Evolutionary conservation across 2,329 filamentous ascomycete genomes (phyloP), one percentile per base, ranked within the genome.

Genomic region (Ophiostoma ulmi): DNA sequence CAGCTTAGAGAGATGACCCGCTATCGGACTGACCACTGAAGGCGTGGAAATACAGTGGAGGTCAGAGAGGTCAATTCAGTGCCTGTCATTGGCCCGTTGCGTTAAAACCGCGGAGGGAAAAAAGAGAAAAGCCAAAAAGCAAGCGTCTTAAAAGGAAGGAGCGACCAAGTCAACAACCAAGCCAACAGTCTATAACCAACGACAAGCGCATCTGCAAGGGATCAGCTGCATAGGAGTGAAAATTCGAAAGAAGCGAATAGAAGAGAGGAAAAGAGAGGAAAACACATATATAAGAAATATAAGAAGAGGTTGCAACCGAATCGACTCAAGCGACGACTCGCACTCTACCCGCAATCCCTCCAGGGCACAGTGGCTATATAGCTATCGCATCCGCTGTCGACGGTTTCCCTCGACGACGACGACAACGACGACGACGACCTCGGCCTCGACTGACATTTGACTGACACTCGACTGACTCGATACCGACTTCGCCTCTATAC

Each of bases 41-140:
- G 26, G 22, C 55, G 36, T 63, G 38, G 48, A 68, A 55, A n/a
- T 71, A 71, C 70, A 69, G 58, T 44, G 63, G 67, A 36, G 22
- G 39, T 48, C 36, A 35, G 63, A 66, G 39, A 39, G 35, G 41
- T 26, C 44, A 69, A 71, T 69, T 71, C 44, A 20, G 38, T 26
- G n/a, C 17, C 5, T 38, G 20, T 36, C 20, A 71, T 71, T 71
- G 70, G 70, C 70, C 52, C 11, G 70, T 31, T 35, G 41, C 22
- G 26, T 66, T 71, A 72, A 70, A 72, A n/a, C 52, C 68, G 64
- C 61, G 69, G 31, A 70, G 52, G 38, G 17, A 67, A 61, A 39
- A 48, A 69, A 38, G 55, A 58, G n/a, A 58, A 58, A 58, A 58
- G 22, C 31, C 35, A 69, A 63, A 71, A 58, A 13, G 36, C 38